These are phyloP conservation scores for Fusarium albidum DNA, from an alignment of 2,329 filamentous ascomycete genomes.

Conservation along the genomic window DNA sequence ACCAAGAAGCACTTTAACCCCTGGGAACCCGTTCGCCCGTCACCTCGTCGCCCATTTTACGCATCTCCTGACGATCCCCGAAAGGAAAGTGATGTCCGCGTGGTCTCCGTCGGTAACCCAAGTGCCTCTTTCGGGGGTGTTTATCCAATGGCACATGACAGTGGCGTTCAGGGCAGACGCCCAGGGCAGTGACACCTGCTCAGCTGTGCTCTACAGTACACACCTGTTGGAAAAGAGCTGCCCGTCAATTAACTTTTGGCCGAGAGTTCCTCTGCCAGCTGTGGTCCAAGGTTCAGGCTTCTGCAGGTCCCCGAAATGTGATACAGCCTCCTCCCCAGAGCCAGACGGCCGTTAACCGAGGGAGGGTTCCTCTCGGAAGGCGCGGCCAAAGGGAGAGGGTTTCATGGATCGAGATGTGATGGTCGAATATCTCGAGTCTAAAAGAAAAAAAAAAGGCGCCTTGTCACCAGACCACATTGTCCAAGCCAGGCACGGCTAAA, in stretches of 20 bases:
- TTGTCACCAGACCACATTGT: slow-evolving; percentile 10
- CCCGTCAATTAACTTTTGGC: too few species aligned
- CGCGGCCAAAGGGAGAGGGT: too few species aligned
- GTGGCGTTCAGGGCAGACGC: too few species aligned
- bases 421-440: neutral
- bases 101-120: slow-evolving; percentile 12
- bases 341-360: slow-evolving; percentile 17
- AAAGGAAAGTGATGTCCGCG: slow-evolving; percentile 10
- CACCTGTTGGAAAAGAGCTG: too few species aligned
- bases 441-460: too few species aligned
- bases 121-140: neutral
- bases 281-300: too few species aligned
- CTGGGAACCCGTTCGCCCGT: neutral
- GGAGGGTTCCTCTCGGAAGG: neutral
- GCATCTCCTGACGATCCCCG: slow-evolving; percentile 31
- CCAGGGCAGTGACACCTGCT: slow-evolving; percentile 21
- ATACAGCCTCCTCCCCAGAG: slow-evolving; percentile 11
- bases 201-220: slow-evolving; percentile 26
- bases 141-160: slow-evolving; percentile 16
- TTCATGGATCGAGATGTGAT: too few species aligned
- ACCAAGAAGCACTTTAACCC: too few species aligned
- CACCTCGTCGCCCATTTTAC: slow-evolving; percentile 7
- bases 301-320: too few species aligned
- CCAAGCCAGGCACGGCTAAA: too few species aligned
- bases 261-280: too few species aligned